Conservation (phyloP, 768 basidiomycete genomes). For the Mycena metata region DNA sequence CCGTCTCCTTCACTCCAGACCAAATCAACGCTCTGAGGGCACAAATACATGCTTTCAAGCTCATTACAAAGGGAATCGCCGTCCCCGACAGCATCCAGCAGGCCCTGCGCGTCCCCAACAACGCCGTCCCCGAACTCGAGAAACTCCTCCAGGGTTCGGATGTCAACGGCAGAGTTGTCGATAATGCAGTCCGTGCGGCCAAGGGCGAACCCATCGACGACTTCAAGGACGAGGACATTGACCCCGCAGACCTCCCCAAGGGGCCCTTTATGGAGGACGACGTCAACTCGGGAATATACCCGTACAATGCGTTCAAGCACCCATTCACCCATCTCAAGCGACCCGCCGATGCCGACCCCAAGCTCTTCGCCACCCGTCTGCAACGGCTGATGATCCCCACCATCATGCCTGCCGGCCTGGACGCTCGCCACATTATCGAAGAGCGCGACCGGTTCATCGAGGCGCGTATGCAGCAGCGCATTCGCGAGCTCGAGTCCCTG, state of each 20-base stretch:
- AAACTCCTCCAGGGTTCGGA: slow-evolving; percentile 74
- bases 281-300: slow-evolving; percentile 84
- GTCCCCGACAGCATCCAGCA: slow-evolving; percentile 79
- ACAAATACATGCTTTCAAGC: slow-evolving; percentile 87
- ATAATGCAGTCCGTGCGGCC: slow-evolving; percentile 75
- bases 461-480: slow-evolving; percentile 88
- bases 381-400: slow-evolving; percentile 90
- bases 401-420: slow-evolving; percentile 91
- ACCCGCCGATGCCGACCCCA: slow-evolving; percentile 68
- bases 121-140: slow-evolving; percentile 72
- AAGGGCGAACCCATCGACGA: slow-evolving; percentile 64
- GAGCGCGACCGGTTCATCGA: slow-evolving; percentile 95
- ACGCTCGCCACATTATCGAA: slow-evolving; percentile 90
- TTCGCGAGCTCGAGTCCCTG: slow-evolving; percentile 85
- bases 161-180: slow-evolving; percentile 72
- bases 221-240: slow-evolving; percentile 66
- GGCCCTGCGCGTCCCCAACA: slow-evolving; percentile 75
- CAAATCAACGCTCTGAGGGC: slow-evolving; percentile 84
- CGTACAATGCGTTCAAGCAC: slow-evolving; percentile 91
- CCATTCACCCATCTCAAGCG: slow-evolving; percentile 88
- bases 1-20: slow-evolving; percentile 82
- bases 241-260: slow-evolving; percentile 75
- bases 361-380: slow-evolving; percentile 76
- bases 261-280: slow-evolving; percentile 86
- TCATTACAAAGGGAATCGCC: slow-evolving; percentile 73